Evolutionary conservation across 1,284 basidiomycete genomes (phyloP), one percentile per base, ranked within the genome.

Genomic region (Apiotrichum gracile): DNA sequence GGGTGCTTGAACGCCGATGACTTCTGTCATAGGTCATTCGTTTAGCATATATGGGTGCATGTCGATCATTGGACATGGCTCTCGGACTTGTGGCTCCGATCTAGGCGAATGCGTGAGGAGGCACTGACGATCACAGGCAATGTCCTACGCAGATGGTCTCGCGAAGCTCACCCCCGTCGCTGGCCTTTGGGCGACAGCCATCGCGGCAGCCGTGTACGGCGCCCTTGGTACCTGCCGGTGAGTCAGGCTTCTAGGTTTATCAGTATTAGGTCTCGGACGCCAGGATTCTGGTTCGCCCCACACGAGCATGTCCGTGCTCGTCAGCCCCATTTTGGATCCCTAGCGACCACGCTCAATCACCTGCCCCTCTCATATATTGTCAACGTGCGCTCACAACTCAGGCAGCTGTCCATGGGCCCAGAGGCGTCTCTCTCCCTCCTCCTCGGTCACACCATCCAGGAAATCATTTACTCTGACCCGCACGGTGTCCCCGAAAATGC

Each of bases 341-440:
- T n/a, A n/a, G n/a, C n/a, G n/a, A n/a, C n/a, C n/a, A n/a, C n/a
- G n/a, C n/a, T n/a, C n/a, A n/a, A n/a, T n/a, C n/a, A n/a, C n/a
- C n/a, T n/a, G n/a, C n/a, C n/a, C n/a, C n/a, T n/a, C n/a, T n/a
- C n/a, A 13, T 5, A 37, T 16, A 37, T 17, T n/a, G 13, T 38
- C 2, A n/a, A 21, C 5, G 29, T 26, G 14, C 14, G 48, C 52
- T 51, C 14, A 57, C 17, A 21, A 12, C 2, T 35, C 53, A 75
- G 76, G 0, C 78, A 79, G 62, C 63, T 80, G 24, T 78, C 76
- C 27, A 72, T 96, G 34, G 91, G 91, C 1, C 88, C 92, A 1
- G 93, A 97, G 70, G 92, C 92, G 0, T 84, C 92, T 0, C 77
- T 96, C 6, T 88, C 85, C 50, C 78, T 97, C n/a, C 79, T 97